These are phyloP conservation scores for Debaryomyces prosopidis DNA, from an alignment of 805 yeast genomes.

Conservation along the genomic window DNA sequence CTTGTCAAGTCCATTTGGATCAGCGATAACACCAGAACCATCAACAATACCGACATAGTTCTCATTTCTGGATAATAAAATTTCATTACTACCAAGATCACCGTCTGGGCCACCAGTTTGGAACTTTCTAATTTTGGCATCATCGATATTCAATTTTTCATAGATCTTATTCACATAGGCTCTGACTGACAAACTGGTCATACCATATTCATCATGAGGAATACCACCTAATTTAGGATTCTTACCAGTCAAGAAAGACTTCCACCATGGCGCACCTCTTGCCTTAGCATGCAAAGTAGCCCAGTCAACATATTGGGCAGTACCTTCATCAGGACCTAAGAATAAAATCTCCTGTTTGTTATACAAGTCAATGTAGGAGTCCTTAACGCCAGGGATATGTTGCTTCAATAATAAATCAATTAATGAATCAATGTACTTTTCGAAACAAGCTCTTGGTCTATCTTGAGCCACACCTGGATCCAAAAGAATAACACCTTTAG, in stretches of 20 bases:
- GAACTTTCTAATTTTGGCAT: slow-evolving; percentile 64
- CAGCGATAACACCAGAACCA: slow-evolving; percentile 94
- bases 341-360: slow-evolving; percentile 85
- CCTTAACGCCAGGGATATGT: slow-evolving; percentile 72
- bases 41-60: slow-evolving; percentile 86
- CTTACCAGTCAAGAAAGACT: slow-evolving; percentile 96
- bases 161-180: slow-evolving; percentile 88
- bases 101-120: slow-evolving; percentile 99
- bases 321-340: slow-evolving; percentile 99
- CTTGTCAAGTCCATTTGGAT: slow-evolving; percentile 86
- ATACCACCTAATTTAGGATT: slow-evolving; percentile 91
- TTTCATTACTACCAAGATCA: slow-evolving; percentile 95
- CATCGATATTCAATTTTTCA: slow-evolving; percentile 67
- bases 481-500: slow-evolving; percentile 92
- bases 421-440: slow-evolving; percentile 88
- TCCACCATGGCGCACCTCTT: slow-evolving; percentile 98
- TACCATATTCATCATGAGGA: slow-evolving; percentile 97
- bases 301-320: slow-evolving; percentile 95
- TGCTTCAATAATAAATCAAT: slow-evolving; percentile 80
- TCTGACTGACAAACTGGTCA: slow-evolving; percentile 94
- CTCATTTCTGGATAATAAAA: slow-evolving; percentile 80
- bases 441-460: slow-evolving; percentile 80
- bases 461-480: slow-evolving; percentile 77
- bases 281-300: slow-evolving; percentile 90
- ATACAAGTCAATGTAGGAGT: slow-evolving; percentile 80